Base-by-base conservation (phyloP, 2,329 filamentous ascomycete species). In the Neoascochyta sp. region DNA sequence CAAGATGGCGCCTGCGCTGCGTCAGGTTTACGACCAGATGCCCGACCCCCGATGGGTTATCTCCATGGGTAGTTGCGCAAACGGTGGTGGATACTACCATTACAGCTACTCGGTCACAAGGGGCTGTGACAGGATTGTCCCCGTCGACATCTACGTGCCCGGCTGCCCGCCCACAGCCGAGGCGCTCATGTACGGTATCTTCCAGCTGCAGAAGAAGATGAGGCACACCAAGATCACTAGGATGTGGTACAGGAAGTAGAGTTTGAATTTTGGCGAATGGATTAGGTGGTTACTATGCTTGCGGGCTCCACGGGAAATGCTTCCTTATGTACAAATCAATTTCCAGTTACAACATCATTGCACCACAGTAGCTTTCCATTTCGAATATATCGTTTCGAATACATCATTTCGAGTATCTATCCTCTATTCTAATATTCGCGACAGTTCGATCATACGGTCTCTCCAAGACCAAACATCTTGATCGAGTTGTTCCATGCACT, bases 11-110 rank as follows among this genome's bases (percentile, higher is more conserved):
- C 86, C 88, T 2, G 88, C 88, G 18, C 70, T 95, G 57, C 76
- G 88, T 64, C 86, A 92, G 68, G 83, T 93, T 41, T 95, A 95
- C 69, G 88, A 95, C 65, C 88, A 94, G 72, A 94, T 94, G 87
- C 86, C 87, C 16, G 87, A 94, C 17, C 87, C 87, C 15, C 78
- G 83, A 57, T 94, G 86, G 86, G 86, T 90, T 13, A 76, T 83
- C 54, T 85, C 80, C 50, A 90, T 90, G 85, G 85, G 85, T 9
- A 85, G 80, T 54, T 90, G 85, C 63, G 85, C 85, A 39, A 89
- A 89, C 64, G 85, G 85, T 29, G 85, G 85, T 40, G 85, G 85
- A 31, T 90, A 90, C 69, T 89, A 90, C 63, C 85, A 90, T 66
- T 89, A 90, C 69, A 84, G 80, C 64, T 90, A 90, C 68, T 80